Evolutionary conservation across 352 stramenopile genomes (phyloP).

Genomic region (Plasmopara halstedii): DNA sequence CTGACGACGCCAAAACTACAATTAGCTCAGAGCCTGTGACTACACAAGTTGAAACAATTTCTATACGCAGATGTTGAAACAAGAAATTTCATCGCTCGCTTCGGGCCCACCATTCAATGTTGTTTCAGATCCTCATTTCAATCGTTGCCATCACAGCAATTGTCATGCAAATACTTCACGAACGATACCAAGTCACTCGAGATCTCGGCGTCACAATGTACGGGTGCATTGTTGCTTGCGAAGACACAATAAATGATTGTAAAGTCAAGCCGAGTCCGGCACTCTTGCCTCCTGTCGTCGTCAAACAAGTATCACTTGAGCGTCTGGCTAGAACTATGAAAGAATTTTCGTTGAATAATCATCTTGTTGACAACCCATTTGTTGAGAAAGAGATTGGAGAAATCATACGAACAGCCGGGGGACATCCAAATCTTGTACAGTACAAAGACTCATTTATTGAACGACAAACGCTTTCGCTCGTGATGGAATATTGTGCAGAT

Average conservation of each 20-base stretch:
- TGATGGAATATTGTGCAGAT: conserved; percentile 33
- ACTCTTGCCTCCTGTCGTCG: neutral
- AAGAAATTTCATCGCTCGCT: conserved; percentile 5
- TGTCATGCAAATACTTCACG: conserved; percentile 14
- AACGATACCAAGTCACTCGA: conserved; percentile 23
- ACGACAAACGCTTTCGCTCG: conserved; percentile 31
- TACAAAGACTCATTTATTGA: conserved; percentile 39
- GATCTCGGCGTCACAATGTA: conserved; percentile 40
- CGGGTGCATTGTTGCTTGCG: conserved; percentile 35
- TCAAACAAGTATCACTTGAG: conserved; percentile 23
- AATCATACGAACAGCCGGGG: conserved; percentile 23
- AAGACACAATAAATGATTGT: conserved; percentile 15
- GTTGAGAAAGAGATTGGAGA: conserved; percentile 33
- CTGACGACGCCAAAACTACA: neutral
- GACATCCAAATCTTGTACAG: conserved; percentile 37
- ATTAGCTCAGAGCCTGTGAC: neutral
- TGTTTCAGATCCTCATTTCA: conserved; percentile 7
- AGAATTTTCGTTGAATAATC: conserved; percentile 11
- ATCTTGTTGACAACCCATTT: conserved; percentile 30
- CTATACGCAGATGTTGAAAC: conserved; percentile 1
- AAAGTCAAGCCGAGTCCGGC: neutral
- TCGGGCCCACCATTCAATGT: conserved; percentile 8
- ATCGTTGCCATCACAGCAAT: neutral
- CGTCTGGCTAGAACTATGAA: conserved; percentile 16
- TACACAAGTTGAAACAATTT: neutral